A percentile compares a stretch with the other conserved stretches of the same genome.
phyloP scores from a whole-genome alignment of 2,329 filamentous ascomycete species.

The Fusarium sp. region DNA sequence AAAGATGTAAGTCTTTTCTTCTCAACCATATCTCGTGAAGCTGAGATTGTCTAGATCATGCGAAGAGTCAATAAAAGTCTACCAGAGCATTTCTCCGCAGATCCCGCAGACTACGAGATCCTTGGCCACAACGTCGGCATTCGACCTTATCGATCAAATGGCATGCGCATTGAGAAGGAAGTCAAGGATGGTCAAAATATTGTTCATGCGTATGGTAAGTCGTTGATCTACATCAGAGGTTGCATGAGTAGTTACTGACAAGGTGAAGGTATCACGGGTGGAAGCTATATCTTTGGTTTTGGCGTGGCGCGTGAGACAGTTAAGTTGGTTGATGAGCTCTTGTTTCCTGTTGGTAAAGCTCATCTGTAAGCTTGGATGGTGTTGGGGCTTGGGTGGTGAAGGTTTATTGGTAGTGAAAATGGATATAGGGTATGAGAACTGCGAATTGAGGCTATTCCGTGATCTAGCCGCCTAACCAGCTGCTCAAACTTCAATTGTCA shows the following conservation, averaged over 20 bases:
- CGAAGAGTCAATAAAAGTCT: neutral
- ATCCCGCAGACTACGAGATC: slow-evolving; percentile 4
- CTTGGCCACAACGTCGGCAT: slow-evolving; percentile 10
- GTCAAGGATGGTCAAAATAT: slow-evolving; percentile 15
- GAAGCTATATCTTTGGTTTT: slow-evolving; percentile 18
- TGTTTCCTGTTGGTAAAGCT: neutral
- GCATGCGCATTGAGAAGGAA: slow-evolving; percentile 1
- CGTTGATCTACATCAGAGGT: neutral
- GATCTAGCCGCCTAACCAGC: too few species aligned
- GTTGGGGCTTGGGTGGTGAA: neutral
- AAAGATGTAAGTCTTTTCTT: neutral
- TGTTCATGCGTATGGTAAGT: slow-evolving; percentile 18
- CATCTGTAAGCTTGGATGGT: neutral
- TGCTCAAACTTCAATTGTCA: too few species aligned
- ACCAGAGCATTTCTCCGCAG: neutral
- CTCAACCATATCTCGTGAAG: neutral
- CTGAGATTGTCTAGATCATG: neutral
- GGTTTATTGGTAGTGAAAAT: too few species aligned
- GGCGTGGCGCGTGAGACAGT: slow-evolving; percentile 8
- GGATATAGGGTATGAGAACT: neutral
- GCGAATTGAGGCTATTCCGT: neutral
- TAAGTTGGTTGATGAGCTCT: slow-evolving; percentile 4
- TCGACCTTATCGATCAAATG: neutral
- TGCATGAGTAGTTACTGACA: neutral
- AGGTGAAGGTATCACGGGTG: slow-evolving; percentile 10